Base-by-base conservation (phyloP, 306 rosid genomes). In the Medicago lupulina region DNA sequence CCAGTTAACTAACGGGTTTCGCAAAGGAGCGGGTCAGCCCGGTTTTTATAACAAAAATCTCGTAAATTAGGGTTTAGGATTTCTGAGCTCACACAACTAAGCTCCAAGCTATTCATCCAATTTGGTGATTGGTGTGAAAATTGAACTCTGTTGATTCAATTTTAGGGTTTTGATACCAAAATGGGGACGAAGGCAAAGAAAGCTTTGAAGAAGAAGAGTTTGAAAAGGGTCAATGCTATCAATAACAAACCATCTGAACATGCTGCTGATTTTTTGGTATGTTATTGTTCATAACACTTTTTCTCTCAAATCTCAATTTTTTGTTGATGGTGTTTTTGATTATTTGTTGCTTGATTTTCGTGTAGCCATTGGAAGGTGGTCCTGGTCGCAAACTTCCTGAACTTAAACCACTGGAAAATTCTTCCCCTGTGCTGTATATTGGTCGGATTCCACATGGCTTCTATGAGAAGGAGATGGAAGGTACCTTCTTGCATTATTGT, bases 401-500 rank as follows among this genome's bases (percentile, higher is more conserved):
- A 12, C 85, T 81, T 43, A 87, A 85, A 73, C 87, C 71, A 2
- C 12, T 14, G 41, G 90, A 91, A 76, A 86, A 85, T 41, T 71
- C 72, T 2, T 73, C 90, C 16, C 84, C 81, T 1, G 95, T 94
- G 57, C 77, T 92, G 40, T 92, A 88, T 71, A 59, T 91, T 19
- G 92, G 95, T n/a, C 82, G 97, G 62, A 87, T 90, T 75, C 97
- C 98, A 0, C 98, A 92, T 55, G 98, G 98, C 1, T 94, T 94
- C 89, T 90, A 88, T 66, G 98, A 94, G 89, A 86, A 89, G 64
- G 98, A 94, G 83, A 94, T 94, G 96, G 85, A 86, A 89, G 97
- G 98, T 94, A 89, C 97, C 97, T 92, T 34, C 43, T 51, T 75
- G 4, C 15, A 16, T 43, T 64, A 19, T 51, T 14, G 6, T 57